phyloP scores from a whole-genome alignment of 164 flowering plant species.

The Vitis cinerea region DNA sequence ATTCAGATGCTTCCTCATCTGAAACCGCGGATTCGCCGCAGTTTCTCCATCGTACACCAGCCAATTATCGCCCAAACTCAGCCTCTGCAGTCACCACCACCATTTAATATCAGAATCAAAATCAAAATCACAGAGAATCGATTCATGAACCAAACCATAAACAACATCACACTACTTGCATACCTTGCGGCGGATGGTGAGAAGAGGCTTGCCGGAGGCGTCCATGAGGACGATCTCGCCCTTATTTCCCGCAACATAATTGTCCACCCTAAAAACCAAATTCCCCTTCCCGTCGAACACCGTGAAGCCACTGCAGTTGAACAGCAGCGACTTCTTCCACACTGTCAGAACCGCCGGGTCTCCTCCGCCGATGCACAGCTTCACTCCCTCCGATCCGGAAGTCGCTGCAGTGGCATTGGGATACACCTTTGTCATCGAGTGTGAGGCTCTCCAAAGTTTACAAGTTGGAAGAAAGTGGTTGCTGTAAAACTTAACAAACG shows the following conservation, averaged over 20 bases:
- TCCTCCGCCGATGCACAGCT: background rate
- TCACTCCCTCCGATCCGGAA: too few relatives aligned
- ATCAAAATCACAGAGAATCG: background rate
- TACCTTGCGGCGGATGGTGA: constrained; percentile 92
- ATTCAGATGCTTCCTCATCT: constrained; percentile 44
- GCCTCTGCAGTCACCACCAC: constrained; percentile 32
- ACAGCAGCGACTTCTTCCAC: constrained; percentile 82
- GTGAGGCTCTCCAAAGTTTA: too few relatives aligned
- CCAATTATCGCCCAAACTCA: constrained; percentile 65
- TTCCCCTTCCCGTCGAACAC: constrained; percentile 67
- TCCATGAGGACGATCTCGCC: constrained; percentile 80
- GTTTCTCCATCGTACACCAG: constrained; percentile 28
- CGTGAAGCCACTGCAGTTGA: constrained; percentile 81
- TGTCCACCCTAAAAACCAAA: constrained; percentile 73
- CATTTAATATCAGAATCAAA: too few relatives aligned
- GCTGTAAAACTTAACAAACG: too few relatives aligned
- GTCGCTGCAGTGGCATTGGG: too few relatives aligned
- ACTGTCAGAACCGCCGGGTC: constrained; percentile 51
- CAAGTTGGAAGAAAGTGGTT: too few relatives aligned
- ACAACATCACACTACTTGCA: too few relatives aligned
- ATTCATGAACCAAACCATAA: too few relatives aligned
- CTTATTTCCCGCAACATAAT: constrained; percentile 44
- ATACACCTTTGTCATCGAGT: too few relatives aligned
- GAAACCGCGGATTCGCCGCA: constrained; percentile 28
- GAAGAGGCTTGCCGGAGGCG: constrained; percentile 60